Evolutionary conservation across 2,329 filamentous ascomycete species (phyloP), one percentile per base, ranked within the genome.

Genomic region (Thelonectria discophora): DNA sequence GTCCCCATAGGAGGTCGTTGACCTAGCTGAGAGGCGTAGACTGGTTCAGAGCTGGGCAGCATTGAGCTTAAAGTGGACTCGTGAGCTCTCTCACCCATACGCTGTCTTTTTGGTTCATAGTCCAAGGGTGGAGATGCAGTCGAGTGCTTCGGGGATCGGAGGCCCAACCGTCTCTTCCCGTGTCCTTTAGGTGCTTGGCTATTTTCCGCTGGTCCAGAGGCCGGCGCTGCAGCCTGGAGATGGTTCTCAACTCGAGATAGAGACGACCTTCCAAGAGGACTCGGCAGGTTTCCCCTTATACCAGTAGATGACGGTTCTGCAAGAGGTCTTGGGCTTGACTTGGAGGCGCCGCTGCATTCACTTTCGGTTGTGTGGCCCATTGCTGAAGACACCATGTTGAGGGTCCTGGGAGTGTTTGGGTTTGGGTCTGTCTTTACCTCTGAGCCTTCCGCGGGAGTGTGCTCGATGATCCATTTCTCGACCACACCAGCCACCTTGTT

Each of bases 401-500:
- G 49, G 4, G 52, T 47, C 24, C 37, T 45, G 6, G 66, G 56
- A 0, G 63, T 18, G n/a, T 60, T 45, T 1, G 49, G 56, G 4
- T 49, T 34, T 5, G 21, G 18, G 4, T 49, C 30, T 5, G 21
- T 17, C 6, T 32, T 18, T 2, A 13, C 32, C 0, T 18, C 32
- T 10, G 39, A 39, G 15, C 50, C 4, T 9, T 43, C 40, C 2
- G 61, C 53, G 3, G 53, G 43, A 3, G 49, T 30, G 11, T 64
- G 65, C 24, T 56, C 55, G 11, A 56, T 15, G 5, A 80, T 78
- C 80, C 80, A 83, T 4, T 68, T 45, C 13, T 75, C 64, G 1
- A 83, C 63, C 11, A 76, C 61, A 3, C 66, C 67, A 2, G 79
- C 80, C 55, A 85, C 76, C 0, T 76, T 67, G 32, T 78, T 64